Conservation (phyloP, 345 rosid species). For the Eucalyptus brandiana region DNA sequence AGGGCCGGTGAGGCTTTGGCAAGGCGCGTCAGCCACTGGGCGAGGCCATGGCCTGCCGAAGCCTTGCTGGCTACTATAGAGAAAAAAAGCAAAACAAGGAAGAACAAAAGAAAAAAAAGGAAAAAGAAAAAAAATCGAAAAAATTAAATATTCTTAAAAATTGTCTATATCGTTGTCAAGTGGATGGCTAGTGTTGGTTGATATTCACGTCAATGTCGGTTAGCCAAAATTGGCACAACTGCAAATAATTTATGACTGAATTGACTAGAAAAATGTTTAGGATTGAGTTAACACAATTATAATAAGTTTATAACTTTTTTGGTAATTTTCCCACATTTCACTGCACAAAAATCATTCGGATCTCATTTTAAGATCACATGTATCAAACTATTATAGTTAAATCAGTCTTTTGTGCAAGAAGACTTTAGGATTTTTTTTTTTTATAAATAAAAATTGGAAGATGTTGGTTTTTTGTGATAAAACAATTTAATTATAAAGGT, state of each 20-base stretch:
- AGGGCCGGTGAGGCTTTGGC: rapidly evolving
- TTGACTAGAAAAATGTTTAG: rapidly evolving
- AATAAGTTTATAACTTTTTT: rapidly evolving
- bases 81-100: too few relatives aligned
- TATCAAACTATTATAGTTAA: too few relatives aligned
- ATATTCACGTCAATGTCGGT: rapidly evolving
- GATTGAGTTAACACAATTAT: rapidly evolving
- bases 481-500: not conserved
- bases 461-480: not conserved
- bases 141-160: not conserved
- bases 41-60: too few relatives aligned
- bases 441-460: not conserved
- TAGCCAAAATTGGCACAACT: rapidly evolving
- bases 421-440: not conserved
- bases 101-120: too few relatives aligned
- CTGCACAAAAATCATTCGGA: too few relatives aligned
- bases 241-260: rapidly evolving
- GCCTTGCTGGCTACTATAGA: too few relatives aligned
- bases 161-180: rapidly evolving
- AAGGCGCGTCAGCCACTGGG: too few relatives aligned
- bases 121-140: rapidly evolving
- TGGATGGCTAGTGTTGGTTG: rapidly evolving
- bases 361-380: too few relatives aligned
- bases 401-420: too few relatives aligned
- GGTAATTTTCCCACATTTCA: not conserved